These are phyloP conservation scores for Leccinellum albellum DNA, from an alignment of 768 basidiomycete species.

Conservation along the genomic window DNA sequence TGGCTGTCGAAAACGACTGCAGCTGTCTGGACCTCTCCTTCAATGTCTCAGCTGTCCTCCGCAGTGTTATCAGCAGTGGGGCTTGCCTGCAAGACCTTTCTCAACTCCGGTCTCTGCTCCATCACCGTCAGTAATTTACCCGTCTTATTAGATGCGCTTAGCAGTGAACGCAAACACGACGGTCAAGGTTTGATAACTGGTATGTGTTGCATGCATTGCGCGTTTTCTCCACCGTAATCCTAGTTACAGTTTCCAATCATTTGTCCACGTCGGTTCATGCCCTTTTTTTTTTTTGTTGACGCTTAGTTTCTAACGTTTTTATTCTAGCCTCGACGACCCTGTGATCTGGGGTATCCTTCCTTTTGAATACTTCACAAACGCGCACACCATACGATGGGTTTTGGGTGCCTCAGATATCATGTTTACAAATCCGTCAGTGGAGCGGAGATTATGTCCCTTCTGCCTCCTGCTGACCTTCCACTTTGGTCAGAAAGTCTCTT, in stretches of 20 bases:
- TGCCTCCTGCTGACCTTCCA: conserved; percentile 11
- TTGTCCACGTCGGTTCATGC: conserved; percentile 73
- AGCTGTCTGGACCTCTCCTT: no score
- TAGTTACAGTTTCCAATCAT: conserved; percentile 77
- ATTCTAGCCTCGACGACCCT: conserved; percentile 73
- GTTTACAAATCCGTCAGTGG: conserved; percentile 84
- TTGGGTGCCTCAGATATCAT: conserved; percentile 91
- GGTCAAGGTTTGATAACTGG: conserved; percentile 74
- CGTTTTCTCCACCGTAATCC: conserved; percentile 3
- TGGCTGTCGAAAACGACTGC: no score
- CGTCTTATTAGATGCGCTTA: conserved; percentile 58
- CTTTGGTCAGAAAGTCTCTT: conserved; percentile 56
- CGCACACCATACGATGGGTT: conserved; percentile 78
- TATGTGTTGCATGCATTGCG: conserved; percentile 32
- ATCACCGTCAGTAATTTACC: conserved; percentile 70
- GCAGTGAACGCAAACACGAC: conserved; percentile 38
- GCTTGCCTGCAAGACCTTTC: conserved; percentile 73
- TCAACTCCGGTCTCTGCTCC: conserved; percentile 62
- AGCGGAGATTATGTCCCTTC: background rate
- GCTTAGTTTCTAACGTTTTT: conserved; percentile 5
- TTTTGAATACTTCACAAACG: conserved; percentile 50
- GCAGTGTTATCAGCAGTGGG: conserved; percentile 66
- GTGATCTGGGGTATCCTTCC: conserved; percentile 88
- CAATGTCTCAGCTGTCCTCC: conserved; percentile 48
- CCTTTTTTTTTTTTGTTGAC: background rate